These are phyloP conservation scores for Scutellaria baicalensis DNA, from an alignment of 257 asterid genomes.

Conservation along the genomic window DNA sequence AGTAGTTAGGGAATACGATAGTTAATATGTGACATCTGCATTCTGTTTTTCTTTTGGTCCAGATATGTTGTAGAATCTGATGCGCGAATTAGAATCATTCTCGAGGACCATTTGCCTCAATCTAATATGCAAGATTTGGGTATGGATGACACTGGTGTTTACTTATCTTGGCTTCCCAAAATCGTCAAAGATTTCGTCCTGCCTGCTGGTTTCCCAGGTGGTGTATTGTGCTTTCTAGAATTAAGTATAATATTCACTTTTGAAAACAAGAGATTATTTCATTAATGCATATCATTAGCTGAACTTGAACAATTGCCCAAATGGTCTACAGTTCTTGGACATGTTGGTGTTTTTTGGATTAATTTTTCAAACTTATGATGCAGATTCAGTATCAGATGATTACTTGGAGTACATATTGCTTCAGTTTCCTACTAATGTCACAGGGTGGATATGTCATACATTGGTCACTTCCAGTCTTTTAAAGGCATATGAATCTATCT, in stretches of 20 bases:
- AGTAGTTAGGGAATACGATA: neutral
- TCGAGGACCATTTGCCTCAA: slow-evolving; percentile 38
- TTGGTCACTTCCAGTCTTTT: slow-evolving; percentile 93
- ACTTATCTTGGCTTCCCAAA: slow-evolving; percentile 66
- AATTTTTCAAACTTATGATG: slow-evolving; percentile 9
- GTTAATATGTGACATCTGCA: neutral
- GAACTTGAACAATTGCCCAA: neutral
- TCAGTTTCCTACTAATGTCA: slow-evolving; percentile 93
- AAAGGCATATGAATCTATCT: slow-evolving; percentile 69
- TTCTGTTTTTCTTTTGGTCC: slow-evolving; percentile 12
- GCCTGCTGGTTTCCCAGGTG: slow-evolving; percentile 94
- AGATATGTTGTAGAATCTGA: slow-evolving; percentile 69
- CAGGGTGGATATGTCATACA: slow-evolving; percentile 96
- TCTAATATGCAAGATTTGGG: slow-evolving; percentile 20
- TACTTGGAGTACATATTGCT: slow-evolving; percentile 89
- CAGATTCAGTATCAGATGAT: slow-evolving; percentile 93
- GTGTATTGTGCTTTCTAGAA: neutral
- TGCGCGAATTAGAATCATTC: slow-evolving; percentile 38
- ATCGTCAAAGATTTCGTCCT: slow-evolving; percentile 59
- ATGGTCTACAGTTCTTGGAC: neutral
- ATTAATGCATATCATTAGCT: neutral
- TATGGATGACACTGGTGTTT: slow-evolving; percentile 11
- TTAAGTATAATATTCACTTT: neutral
- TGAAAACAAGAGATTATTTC: neutral
- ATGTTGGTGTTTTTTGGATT: neutral